Evolutionary conservation across 2,329 filamentous ascomycete species (phyloP).

Genomic region (Botrytis byssoidea): DNA sequence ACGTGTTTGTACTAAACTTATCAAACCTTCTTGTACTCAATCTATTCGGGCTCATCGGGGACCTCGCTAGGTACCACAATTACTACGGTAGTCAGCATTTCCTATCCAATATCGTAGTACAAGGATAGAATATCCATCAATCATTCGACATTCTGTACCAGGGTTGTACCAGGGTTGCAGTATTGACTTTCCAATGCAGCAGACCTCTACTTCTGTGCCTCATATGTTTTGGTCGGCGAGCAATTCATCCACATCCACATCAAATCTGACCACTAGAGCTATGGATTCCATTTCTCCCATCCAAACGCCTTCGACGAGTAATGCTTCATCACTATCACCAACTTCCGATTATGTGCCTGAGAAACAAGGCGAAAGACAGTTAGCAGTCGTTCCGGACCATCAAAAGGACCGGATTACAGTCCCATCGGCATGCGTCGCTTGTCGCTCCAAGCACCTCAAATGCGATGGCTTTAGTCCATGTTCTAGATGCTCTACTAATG

Average conservation of each 20-base stretch:
- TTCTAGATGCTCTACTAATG: constrained; percentile 60
- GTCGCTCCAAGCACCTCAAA: constrained; percentile 62
- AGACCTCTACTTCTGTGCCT: constrained; percentile 23
- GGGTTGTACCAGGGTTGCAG: constrained; percentile 17
- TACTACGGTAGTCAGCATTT: constrained; percentile 18
- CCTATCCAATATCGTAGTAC: constrained; percentile 3
- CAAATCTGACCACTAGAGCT: constrained; percentile 22
- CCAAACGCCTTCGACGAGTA: constrained; percentile 21
- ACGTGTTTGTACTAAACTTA: background rate
- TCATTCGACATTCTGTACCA: constrained; percentile 17
- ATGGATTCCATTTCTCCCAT: constrained; percentile 21
- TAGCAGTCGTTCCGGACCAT: constrained; percentile 16
- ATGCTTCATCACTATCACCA: constrained; percentile 20
- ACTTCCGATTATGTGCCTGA: constrained; percentile 19
- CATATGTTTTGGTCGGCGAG: constrained; percentile 32
- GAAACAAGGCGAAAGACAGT: constrained; percentile 24
- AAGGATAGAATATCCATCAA: constrained; percentile 14
- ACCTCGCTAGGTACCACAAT: constrained; percentile 20
- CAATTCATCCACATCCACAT: constrained; percentile 23
- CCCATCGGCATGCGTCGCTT: constrained; percentile 36
- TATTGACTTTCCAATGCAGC: constrained; percentile 16
- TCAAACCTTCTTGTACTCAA: background rate
- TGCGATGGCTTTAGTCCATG: constrained; percentile 72
- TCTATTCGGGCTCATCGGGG: constrained; percentile 20
- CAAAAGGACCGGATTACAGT: constrained; percentile 32